Evolutionary conservation across 768 basidiomycete species (phyloP).

Genomic region (Xerocomellus intermedius): DNA sequence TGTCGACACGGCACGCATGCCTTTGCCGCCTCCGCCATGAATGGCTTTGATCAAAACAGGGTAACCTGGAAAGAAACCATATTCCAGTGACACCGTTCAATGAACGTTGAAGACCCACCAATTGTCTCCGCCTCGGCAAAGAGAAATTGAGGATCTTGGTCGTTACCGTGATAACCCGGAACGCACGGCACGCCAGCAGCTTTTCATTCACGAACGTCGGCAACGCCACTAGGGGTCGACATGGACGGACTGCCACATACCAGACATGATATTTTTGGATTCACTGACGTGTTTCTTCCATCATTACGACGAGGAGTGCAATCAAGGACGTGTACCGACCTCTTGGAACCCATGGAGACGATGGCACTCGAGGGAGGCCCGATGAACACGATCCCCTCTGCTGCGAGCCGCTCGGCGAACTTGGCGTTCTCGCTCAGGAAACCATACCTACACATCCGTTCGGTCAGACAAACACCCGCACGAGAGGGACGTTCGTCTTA

Average conservation of each 20-base stretch:
- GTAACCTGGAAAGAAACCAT: slow-evolving; percentile 52
- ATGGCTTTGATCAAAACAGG: slow-evolving; percentile 97
- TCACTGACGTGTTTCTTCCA: slow-evolving; percentile 48
- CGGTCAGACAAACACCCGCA: not conserved
- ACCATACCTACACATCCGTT: slow-evolving; percentile 56
- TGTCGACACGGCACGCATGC: slow-evolving; percentile 80
- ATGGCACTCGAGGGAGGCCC: slow-evolving; percentile 89
- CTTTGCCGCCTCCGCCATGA: slow-evolving; percentile 93
- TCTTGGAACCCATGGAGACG: slow-evolving; percentile 93
- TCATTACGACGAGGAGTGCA: not conserved
- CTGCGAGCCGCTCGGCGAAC: slow-evolving; percentile 73
- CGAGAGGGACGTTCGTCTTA: slow-evolving; percentile 32
- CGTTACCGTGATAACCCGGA: slow-evolving; percentile 87
- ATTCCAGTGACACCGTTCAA: not conserved
- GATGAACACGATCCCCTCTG: slow-evolving; percentile 84
- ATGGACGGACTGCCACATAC: slow-evolving; percentile 37
- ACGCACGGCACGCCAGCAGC: slow-evolving; percentile 91
- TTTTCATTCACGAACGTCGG: slow-evolving; percentile 29
- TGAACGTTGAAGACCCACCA: slow-evolving; percentile 38
- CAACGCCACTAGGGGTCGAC: not conserved
- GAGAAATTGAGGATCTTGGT: slow-evolving; percentile 75
- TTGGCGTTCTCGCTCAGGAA: slow-evolving; percentile 90
- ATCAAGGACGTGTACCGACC: slow-evolving; percentile 41
- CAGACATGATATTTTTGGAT: slow-evolving; percentile 92
- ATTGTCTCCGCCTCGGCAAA: slow-evolving; percentile 68